Evolutionary conservation across 257 asterid species (phyloP), one percentile per base, ranked within the genome.

Genomic region (Cinchona pubescens): DNA sequence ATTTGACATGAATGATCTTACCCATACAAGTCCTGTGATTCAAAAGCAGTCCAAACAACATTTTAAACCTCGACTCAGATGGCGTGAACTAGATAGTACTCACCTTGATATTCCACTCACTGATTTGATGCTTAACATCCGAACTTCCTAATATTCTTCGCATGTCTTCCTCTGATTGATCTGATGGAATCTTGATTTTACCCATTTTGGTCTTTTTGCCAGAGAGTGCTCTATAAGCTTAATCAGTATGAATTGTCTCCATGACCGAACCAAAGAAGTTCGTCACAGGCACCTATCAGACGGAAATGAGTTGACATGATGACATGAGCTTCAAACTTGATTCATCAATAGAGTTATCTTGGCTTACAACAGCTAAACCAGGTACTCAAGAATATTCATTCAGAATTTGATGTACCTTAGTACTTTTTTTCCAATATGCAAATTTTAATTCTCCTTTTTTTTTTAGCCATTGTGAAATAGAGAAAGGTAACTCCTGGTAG

Each of bases 211-310:
- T 62, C 77, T 63, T 40, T 74, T 78, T 82, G 68, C 83, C 74
- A 16, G 90, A 72, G 82, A 87, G 82, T 71, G 86, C 90, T 80
- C 74, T 84, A 81, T 94, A 90, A 40, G 96, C 90, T 56, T 94
- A 88, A 84, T 90, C 94, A 1, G 97, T 91, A 81, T 88, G 96
- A 86, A 94, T 86, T 7, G 90, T 94, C 85, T 94, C 96, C 98
- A 91, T 91, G 75, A 94, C 94, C 46, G 97, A 94, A 78, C 98
- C 97, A 74, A 94, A 94, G 87, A 94, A 94, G 89, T 94, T 94
- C 77, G 97, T 91, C 80, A 91, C 96, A 0, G 97, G 96, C 61
- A 93, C 98, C 98, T 91, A 73, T 58, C 59, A 76, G 74, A 61
- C 53, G 75, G 71, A n/a, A n/a, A n/a, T n/a, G n/a, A 73, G 59